These are phyloP conservation scores for Paecilomyces variotii DNA, from an alignment of 2,329 filamentous ascomycete genomes.

Conservation along the genomic window DNA sequence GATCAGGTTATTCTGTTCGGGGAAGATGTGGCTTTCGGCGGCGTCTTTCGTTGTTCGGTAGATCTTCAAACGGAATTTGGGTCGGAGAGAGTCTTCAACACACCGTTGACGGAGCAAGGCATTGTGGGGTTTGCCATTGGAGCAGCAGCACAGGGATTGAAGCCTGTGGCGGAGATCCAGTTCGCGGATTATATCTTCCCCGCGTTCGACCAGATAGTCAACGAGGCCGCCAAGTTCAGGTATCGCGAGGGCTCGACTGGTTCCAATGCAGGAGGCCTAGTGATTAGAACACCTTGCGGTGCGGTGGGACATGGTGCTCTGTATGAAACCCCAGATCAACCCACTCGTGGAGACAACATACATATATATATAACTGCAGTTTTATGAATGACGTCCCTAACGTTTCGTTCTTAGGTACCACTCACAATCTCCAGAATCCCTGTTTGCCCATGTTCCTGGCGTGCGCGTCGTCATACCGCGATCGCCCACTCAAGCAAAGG, in stretches of 20 bases:
- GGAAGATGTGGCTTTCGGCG: constrained; percentile 94
- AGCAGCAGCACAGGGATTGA: constrained; percentile 82
- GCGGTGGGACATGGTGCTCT: constrained; percentile 82
- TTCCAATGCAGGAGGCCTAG: constrained; percentile 66
- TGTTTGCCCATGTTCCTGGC: constrained; percentile 84
- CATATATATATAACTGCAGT: background rate
- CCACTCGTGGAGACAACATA: background rate
- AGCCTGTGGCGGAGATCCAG: constrained; percentile 87
- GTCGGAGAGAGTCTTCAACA: constrained; percentile 87
- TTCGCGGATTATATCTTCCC: constrained; percentile 94
- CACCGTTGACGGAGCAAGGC: constrained; percentile 86
- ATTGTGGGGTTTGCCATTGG: constrained; percentile 92
- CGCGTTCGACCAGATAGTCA: constrained; percentile 88
- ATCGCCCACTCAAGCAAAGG: constrained; percentile 82
- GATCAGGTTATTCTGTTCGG: constrained; percentile 87
- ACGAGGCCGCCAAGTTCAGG: constrained; percentile 82
- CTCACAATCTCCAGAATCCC: constrained; percentile 77
- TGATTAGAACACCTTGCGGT: constrained; percentile 83
- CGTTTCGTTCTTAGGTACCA: constrained; percentile 50
- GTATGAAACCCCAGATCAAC: constrained; percentile 27
- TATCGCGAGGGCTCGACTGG: constrained; percentile 63
- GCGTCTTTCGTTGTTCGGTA: constrained; percentile 92
- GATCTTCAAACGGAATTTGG: constrained; percentile 84
- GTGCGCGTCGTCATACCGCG: constrained; percentile 78
- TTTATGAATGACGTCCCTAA: background rate